Evolutionary conservation across 2,329 filamentous ascomycete species (phyloP).

Genomic region (Zasmidium citrigriseum): DNA sequence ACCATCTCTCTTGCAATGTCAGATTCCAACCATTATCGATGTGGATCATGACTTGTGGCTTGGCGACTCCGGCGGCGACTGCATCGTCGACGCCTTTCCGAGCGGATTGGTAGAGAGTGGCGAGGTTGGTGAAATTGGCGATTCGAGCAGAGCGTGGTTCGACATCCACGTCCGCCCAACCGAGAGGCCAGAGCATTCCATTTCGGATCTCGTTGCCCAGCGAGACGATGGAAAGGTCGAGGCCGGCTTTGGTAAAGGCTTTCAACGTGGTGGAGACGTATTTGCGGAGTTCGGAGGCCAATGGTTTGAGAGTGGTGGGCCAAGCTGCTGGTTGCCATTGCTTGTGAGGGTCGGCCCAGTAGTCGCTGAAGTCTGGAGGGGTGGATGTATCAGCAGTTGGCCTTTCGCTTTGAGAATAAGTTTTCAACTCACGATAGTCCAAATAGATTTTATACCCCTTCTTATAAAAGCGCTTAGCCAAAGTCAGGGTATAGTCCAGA

Average conservation of each 20-base stretch:
- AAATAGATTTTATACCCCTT: conserved; percentile 42
- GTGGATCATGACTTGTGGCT: conserved; percentile 38
- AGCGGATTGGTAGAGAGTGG: conserved; percentile 33
- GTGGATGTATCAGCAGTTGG: background rate
- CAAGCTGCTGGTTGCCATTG: conserved; percentile 38
- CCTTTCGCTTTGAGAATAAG: background rate
- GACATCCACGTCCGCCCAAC: conserved; percentile 38
- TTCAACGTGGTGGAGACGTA: conserved; percentile 41
- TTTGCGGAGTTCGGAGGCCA: conserved; percentile 33
- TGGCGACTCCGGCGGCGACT: conserved; percentile 30
- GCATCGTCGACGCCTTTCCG: conserved; percentile 36
- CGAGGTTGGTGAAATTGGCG: conserved; percentile 37
- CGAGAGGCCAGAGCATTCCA: conserved; percentile 42
- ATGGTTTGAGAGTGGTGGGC: conserved; percentile 35
- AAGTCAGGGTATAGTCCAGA: conserved; percentile 36
- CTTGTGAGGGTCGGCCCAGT: conserved; percentile 37
- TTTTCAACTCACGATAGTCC: conserved; percentile 34
- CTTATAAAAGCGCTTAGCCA: conserved; percentile 37
- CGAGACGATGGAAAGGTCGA: conserved; percentile 45
- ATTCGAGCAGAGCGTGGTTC: conserved; percentile 35
- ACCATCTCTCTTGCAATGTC: conserved; percentile 35
- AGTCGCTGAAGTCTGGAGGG: conserved; percentile 3
- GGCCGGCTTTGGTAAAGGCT: conserved; percentile 41
- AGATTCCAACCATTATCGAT: conserved; percentile 38
- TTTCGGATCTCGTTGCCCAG: conserved; percentile 43